Percentiles rank a stretch among this genome's conserved stretches.
Evolutionary conservation across 2,329 filamentous ascomycete genomes (phyloP).

Genomic region (Epichloe elymi): DNA sequence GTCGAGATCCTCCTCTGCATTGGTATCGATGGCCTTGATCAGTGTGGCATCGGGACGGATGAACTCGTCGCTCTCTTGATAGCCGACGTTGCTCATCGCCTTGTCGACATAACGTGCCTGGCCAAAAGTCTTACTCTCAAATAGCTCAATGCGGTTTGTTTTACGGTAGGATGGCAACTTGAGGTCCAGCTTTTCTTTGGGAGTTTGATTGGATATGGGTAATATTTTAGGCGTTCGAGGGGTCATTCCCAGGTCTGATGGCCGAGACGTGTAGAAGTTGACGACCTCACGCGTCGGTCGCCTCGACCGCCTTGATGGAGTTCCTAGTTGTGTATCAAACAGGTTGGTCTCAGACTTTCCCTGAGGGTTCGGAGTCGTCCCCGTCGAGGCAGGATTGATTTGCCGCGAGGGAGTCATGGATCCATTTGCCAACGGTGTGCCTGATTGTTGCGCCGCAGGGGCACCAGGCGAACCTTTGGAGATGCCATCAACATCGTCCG

Average conservation of each 20-base stretch:
- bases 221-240: conserved; percentile 51
- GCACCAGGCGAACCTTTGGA: conserved; percentile 26
- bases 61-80: conserved; percentile 88
- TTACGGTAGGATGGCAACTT: conserved; percentile 63
- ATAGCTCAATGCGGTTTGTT: conserved; percentile 66
- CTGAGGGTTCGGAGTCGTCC: conserved; percentile 29
- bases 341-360: conserved; percentile 17
- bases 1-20: conserved; percentile 46
- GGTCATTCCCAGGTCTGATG: conserved; percentile 27
- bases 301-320: conserved; percentile 23
- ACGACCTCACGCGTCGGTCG: conserved; percentile 38
- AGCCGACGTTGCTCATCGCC: conserved; percentile 89
- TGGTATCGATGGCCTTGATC: conserved; percentile 48
- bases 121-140: conserved; percentile 74
- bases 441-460: conserved; percentile 18
- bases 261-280: conserved; percentile 39
- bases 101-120: conserved; percentile 90
- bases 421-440: conserved; percentile 22
- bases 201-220: conserved; percentile 68
- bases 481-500: conserved; percentile 74
- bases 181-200: conserved; percentile 66
- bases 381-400: conserved; percentile 27
- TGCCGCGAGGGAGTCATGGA: conserved; percentile 34
- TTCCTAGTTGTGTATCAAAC: conserved; percentile 17
- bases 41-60: conserved; percentile 62